Base-by-base conservation (phyloP, 2,329 filamentous ascomycete genomes). In the Taxawa tesnikishii region DNA sequence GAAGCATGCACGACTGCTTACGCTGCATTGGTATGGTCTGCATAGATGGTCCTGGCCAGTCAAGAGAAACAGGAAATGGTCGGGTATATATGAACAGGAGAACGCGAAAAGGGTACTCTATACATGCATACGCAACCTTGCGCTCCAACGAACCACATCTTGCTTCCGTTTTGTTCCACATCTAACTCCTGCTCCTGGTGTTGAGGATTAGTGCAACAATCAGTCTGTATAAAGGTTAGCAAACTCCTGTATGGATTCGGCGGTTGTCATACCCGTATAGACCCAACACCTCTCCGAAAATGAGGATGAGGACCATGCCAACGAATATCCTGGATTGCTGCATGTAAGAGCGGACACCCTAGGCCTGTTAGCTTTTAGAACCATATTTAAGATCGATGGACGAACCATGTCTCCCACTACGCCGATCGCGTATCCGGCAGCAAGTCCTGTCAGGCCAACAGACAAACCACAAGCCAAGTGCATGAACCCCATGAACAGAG, bases 251-350 rank as follows among this genome's bases (percentile, higher is more conserved):
- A 13, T 13, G 28, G 27, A 6, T 17, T 31, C n/a, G 5, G 17
- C 17, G 16, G n/a, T 15, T 29, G 8, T 40, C 79, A 45, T 68
- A 94, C 84, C 90, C 90, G 51, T 98, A 98, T 18, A 98, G 77
- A 57, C 90, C 90, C 54, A 98, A 57, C 12, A 98, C 90, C 68
- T 98, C 90, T 36, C 84, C 90, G 55, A 98, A 98, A 73, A 98
- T 98, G 42, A 96, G 71, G 46, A 96, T 96, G 49, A 98, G 64
- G 28, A 98, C 88, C 90, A 96, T 96, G 58, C 90, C 90, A 30
- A 98, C 90, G 48, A 94, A 98, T 44, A 98, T 81, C 42, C 88
- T 75, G 30, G 83, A 92, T 60, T 98, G 90, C 50, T 84, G 75
- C 85, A 98, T 94, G 64, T 92, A 96, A 36, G 85, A 78, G 47